Evolutionary conservation across 73 alveolate species (phyloP).

Genomic region (Uronychia binucleata): DNA sequence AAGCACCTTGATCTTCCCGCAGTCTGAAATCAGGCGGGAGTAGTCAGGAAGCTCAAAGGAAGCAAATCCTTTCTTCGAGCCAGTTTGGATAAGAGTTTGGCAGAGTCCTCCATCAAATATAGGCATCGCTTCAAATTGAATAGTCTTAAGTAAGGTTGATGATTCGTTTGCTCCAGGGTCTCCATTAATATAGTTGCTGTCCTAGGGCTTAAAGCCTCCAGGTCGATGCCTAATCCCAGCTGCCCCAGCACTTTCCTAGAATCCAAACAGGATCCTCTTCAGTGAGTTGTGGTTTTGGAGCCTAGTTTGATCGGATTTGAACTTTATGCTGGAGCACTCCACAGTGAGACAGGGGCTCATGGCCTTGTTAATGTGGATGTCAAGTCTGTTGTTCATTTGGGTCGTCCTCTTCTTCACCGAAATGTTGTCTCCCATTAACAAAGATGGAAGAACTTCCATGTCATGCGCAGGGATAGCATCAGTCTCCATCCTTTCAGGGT

Average conservation of each 20-base stretch:
- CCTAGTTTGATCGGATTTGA: not conserved
- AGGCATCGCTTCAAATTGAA: not conserved
- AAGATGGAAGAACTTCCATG: not conserved
- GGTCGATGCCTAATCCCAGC: not conserved
- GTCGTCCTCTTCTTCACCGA: not conserved
- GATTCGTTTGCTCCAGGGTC: not conserved
- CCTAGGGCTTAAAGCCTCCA: not conserved
- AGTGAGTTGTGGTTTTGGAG: not conserved
- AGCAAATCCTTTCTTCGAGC: constrained; percentile 70
- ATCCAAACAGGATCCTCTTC: not conserved
- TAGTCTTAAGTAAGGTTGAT: not conserved
- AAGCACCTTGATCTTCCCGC: constrained; percentile 85
- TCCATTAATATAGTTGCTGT: not conserved
- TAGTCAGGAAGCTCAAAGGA: constrained; percentile 83
- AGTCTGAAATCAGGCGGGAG: constrained; percentile 80
- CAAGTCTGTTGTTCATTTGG: not conserved
- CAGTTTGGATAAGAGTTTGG: not conserved
- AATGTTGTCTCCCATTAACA: not conserved
- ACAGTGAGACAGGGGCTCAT: not conserved
- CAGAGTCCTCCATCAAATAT: not conserved
- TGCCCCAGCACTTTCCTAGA: not conserved
- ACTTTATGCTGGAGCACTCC: not conserved
- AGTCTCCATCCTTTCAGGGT: not conserved
- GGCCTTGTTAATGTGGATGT: not conserved
- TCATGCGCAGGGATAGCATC: not conserved